Evolutionary conservation across 805 yeast genomes (phyloP), one percentile per base, ranked within the genome.

Genomic region (Kazachstania martiniae): DNA sequence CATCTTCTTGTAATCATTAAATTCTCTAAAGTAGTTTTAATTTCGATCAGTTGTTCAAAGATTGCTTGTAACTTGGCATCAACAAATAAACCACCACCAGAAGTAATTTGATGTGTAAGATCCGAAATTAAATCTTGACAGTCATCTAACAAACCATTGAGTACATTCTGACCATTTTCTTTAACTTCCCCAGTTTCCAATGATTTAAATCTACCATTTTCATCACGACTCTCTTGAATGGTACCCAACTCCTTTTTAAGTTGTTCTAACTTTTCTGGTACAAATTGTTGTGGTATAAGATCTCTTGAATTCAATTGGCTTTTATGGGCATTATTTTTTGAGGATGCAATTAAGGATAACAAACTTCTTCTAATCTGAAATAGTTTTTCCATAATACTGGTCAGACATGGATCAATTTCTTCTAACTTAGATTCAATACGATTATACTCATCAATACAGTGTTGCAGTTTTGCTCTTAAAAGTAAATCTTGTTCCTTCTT

Each of bases 1-100:
- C 99, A 91, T 55, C 98, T 72, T 58, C 95, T 77, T 3, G 98
- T 91, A 28, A 91, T 74, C 46, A 89, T 66, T 40, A 91, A 63
- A 43, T 83, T 84, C 45, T 84, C 95, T 39, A 91, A 66, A 13
- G 77, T 77, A 16, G 73, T 66, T 53, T 85, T 83, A 44, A 85
- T 66, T 28, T 68, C 72, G 19, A 71, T 61, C 42, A 91, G 63
- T 37, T 72, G 66, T 30, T 71, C 66, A 58, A 82, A 87, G 18
- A 81, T 64, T 12, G 72, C 72, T 31, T 65, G 61, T 34, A 82
- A 65, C 31, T 66, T 58, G 9, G 70, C 63, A 43, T 70, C 77
- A 27, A 70, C 55, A 41, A 64, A 58, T n/a, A n/a, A n/a, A n/a
- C n/a, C n/a, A 28, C 54, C 48, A 21, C 27, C 25, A 21, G 32